phyloP scores from a whole-genome alignment of 2,329 filamentous ascomycete genomes.

The Phaeomoniella chlamydospora region DNA sequence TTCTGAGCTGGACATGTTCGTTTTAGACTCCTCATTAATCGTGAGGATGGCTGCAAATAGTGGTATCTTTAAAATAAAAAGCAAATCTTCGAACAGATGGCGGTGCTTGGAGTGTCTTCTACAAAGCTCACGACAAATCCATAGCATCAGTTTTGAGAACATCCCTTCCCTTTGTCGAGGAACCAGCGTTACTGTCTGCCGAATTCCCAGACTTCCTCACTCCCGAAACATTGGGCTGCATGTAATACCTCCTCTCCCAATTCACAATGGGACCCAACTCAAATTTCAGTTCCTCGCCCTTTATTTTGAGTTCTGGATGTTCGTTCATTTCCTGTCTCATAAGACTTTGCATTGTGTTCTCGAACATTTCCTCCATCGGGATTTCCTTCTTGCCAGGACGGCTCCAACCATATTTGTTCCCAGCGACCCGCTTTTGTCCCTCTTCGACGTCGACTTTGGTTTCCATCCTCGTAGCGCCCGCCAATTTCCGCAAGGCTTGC shows the following conservation, averaged over 20 bases:
- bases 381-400: slow-evolving; percentile 11
- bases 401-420: slow-evolving; percentile 1
- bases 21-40: no score
- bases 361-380: slow-evolving; percentile 35
- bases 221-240: slow-evolving; percentile 7
- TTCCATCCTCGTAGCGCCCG: slow-evolving; percentile 25
- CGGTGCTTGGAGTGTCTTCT: no score
- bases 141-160: not conserved
- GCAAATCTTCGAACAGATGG: no score
- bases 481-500: slow-evolving; percentile 47
- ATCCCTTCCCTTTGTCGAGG: not conserved
- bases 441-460: slow-evolving; percentile 22
- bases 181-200: not conserved
- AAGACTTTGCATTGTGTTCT: slow-evolving; percentile 40
- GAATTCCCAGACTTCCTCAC: no score
- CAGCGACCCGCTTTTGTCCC: slow-evolving; percentile 3
- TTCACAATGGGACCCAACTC: slow-evolving; percentile 41
- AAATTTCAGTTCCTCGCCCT: slow-evolving; percentile 16
- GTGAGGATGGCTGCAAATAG: no score
- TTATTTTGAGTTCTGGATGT: slow-evolving; percentile 10
- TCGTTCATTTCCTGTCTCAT: slow-evolving; percentile 23
- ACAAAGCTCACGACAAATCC: slow-evolving; percentile 1
- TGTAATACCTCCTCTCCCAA: slow-evolving; percentile 45
- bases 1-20: no score
- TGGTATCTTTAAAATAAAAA: no score